Evolutionary conservation across 2,329 filamentous ascomycete species (phyloP).

Genomic region (Daldinia sp.): DNA sequence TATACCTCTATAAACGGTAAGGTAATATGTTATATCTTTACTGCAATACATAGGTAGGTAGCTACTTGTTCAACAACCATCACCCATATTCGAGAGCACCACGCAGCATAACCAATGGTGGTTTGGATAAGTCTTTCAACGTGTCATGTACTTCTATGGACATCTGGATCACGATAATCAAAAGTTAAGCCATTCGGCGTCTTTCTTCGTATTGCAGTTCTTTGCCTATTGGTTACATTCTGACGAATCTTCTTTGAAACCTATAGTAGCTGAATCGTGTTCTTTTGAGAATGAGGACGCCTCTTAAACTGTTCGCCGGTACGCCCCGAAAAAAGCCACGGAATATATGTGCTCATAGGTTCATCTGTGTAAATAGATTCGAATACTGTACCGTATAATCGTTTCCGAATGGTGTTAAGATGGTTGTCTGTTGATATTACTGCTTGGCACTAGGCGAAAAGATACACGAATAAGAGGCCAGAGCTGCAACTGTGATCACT

Average conservation of each 20-base stretch:
- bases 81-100: not conserved
- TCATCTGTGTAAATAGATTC: not conserved
- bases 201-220: not conserved
- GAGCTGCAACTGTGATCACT: constrained; percentile 27
- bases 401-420: constrained; percentile 20
- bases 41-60: not conserved
- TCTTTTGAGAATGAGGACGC: not conserved
- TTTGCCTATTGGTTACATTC: not conserved
- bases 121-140: not conserved
- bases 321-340: not conserved
- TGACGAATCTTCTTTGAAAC: constrained; percentile 5
- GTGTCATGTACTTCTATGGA: not conserved
- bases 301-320: not conserved
- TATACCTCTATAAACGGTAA: not conserved
- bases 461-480: constrained; percentile 25
- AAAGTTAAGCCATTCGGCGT: constrained; percentile 1
- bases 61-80: not conserved
- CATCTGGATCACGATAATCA: constrained; percentile 6
- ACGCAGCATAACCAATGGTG: not conserved
- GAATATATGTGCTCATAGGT: not conserved
- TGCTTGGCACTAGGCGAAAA: constrained; percentile 1
- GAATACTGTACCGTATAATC: constrained; percentile 12
- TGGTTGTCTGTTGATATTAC: constrained; percentile 21
- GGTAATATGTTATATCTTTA: not conserved
- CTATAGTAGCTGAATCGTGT: not conserved